Evolutionary conservation across 179 eudicot genomes (phyloP).

Genomic region (Silene coronaria): DNA sequence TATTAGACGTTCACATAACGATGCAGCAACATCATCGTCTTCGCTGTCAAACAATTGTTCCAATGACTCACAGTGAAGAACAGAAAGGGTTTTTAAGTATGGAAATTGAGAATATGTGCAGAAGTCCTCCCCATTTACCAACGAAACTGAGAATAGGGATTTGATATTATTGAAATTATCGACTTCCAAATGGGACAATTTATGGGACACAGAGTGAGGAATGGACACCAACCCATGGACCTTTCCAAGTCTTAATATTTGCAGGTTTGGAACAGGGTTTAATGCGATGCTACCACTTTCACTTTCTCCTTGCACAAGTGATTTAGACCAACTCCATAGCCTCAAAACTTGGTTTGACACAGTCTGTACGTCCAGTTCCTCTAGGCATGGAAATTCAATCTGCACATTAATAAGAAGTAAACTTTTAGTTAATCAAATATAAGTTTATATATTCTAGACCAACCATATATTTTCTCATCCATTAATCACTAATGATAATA

Average conservation of each 20-base stretch:
- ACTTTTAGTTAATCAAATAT: no score
- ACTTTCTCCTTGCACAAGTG: not conserved
- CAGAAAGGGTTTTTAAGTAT: not conserved
- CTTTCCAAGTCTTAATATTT: not conserved
- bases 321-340: not conserved
- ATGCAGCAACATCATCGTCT: not conserved
- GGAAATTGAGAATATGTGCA: not conserved
- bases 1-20: not conserved
- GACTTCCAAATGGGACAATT: not conserved
- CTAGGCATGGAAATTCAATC: not conserved
- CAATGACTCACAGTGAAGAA: not conserved
- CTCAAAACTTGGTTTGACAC: not conserved
- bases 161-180: fast-evolving
- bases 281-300: not conserved
- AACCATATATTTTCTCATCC: no score
- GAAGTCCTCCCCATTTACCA: not conserved
- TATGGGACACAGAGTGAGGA: not conserved
- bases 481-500: not conserved
- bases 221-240: not conserved
- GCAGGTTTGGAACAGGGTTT: not conserved
- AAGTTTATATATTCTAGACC: no score
- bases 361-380: not conserved
- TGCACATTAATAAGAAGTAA: not conserved
- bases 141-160: not conserved
- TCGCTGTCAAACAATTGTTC: not conserved